phyloP scores from a whole-genome alignment of 2,329 filamentous ascomycete species.

The Curvularia sp. region DNA sequence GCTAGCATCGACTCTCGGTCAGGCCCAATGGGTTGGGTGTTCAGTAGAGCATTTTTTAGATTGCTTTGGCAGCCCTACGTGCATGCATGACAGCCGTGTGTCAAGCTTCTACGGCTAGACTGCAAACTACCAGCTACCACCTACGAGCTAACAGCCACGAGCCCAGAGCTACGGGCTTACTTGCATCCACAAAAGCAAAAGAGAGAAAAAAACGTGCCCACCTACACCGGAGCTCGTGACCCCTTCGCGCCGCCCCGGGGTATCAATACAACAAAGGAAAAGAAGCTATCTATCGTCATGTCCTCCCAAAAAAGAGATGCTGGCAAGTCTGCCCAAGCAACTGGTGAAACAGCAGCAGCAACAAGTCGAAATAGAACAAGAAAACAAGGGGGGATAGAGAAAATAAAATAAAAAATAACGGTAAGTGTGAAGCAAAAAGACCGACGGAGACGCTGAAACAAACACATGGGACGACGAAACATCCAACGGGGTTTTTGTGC shows the following conservation, averaged over 20 bases:
- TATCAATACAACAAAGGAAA: constrained; percentile 41
- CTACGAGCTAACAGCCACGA: too few species aligned
- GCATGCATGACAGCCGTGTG: constrained; percentile 8
- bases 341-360: neutral
- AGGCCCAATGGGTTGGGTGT: constrained; percentile 9
- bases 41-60: constrained; percentile 5
- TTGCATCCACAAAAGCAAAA: constrained; percentile 8
- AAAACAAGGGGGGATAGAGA: neutral
- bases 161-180: constrained; percentile 2
- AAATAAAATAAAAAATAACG: neutral
- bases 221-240: constrained; percentile 27
- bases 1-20: constrained; percentile 6
- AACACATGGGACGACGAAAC: neutral
- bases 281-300: constrained; percentile 22
- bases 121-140: neutral
- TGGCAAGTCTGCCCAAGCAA: constrained; percentile 5
- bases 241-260: constrained; percentile 32
- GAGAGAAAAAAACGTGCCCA: constrained; percentile 17
- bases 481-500: constrained; percentile 12
- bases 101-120: constrained; percentile 10
- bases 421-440: neutral
- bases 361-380: neutral
- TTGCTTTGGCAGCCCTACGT: constrained; percentile 8
- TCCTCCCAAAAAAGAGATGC: constrained; percentile 18
- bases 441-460: neutral